phyloP scores from a whole-genome alignment of 2,329 filamentous ascomycete species.

The Sporothrix phasma region DNA sequence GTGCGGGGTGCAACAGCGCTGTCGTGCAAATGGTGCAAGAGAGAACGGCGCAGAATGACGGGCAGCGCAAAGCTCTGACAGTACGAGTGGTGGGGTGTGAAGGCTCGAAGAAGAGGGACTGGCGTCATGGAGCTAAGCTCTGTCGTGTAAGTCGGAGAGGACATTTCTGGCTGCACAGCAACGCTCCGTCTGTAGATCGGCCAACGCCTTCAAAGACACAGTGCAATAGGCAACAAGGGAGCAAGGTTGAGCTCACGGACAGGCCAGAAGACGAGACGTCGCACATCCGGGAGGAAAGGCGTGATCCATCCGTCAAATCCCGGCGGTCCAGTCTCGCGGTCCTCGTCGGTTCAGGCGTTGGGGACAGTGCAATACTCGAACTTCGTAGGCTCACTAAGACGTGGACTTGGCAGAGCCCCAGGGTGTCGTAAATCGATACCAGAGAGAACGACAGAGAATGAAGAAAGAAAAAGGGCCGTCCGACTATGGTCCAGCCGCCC shows the following conservation, averaged over 20 bases:
- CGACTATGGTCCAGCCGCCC: not conserved
- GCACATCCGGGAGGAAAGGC: slow-evolving; percentile 15
- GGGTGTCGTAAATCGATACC: not conserved
- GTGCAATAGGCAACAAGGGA: not conserved
- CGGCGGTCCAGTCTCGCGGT: slow-evolving; percentile 1
- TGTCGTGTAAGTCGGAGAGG: slow-evolving; percentile 2
- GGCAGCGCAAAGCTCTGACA: not conserved
- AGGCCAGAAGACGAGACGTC: not conserved
- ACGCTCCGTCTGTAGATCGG: not conserved
- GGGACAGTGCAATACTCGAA: not conserved
- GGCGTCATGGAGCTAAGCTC: slow-evolving; percentile 8
- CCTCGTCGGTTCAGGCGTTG: not conserved
- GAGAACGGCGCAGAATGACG: not conserved
- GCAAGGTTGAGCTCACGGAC: not conserved
- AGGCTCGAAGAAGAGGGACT: not conserved
- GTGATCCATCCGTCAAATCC: slow-evolving; percentile 18
- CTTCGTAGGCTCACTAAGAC: not conserved
- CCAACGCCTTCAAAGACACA: no score
- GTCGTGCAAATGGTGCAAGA: not conserved
- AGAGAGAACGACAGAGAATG: not conserved
- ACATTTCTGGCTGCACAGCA: not conserved
- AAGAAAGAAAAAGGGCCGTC: not conserved
- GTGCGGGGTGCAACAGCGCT: slow-evolving; percentile 14
- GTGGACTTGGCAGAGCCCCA: no score
- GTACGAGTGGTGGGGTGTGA: not conserved